Percentiles rank a stretch among this genome's conserved stretches.
Conservation (phyloP, 257 asterid genomes). For the Mitragyna speciosa region DNA sequence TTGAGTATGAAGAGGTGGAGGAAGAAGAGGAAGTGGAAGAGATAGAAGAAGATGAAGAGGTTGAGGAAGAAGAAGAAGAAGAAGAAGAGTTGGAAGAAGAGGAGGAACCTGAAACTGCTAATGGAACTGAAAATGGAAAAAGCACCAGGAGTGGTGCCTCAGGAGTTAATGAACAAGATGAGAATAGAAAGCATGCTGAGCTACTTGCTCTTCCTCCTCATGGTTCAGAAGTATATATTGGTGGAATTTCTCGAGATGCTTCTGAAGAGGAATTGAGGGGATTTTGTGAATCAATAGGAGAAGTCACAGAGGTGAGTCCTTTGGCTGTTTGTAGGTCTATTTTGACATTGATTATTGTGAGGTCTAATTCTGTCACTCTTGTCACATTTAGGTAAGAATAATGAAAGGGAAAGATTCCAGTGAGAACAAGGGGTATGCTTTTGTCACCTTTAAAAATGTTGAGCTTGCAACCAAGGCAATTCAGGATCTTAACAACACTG, state of each 20-base stretch:
- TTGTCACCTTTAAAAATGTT: slow-evolving; percentile 73
- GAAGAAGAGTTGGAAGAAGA: slow-evolving; percentile 54
- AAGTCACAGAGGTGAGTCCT: slow-evolving; percentile 68
- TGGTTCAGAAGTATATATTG: slow-evolving; percentile 88
- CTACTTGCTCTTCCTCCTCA: slow-evolving; percentile 90
- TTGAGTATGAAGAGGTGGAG: slow-evolving; percentile 83
- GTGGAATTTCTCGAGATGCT: slow-evolving; percentile 63
- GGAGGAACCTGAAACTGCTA: slow-evolving; percentile 30
- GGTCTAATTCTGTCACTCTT: slow-evolving; percentile 9
- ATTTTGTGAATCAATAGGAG: slow-evolving; percentile 71
- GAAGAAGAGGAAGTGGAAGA: slow-evolving; percentile 69
- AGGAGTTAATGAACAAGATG: slow-evolving; percentile 20
- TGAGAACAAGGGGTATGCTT: slow-evolving; percentile 85
- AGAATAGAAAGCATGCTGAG: slow-evolving; percentile 51
- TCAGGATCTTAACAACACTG: slow-evolving; percentile 68
- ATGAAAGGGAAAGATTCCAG: slow-evolving; percentile 81
- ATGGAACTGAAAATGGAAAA: too few relatives aligned
- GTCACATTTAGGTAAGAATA: slow-evolving; percentile 66
- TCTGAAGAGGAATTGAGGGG: slow-evolving; percentile 67
- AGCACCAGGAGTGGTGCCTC: slow-evolving; percentile 32
- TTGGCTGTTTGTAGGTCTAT: slow-evolving; percentile 6
- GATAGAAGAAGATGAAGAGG: slow-evolving; percentile 41
- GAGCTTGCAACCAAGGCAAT: slow-evolving; percentile 86
- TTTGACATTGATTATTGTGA: not conserved
- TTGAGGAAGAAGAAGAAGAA: slow-evolving; percentile 55